Evolutionary conservation across 2,329 filamentous ascomycete genomes (phyloP), one percentile per base, ranked within the genome.

Genomic region (Penicillium sp.): DNA sequence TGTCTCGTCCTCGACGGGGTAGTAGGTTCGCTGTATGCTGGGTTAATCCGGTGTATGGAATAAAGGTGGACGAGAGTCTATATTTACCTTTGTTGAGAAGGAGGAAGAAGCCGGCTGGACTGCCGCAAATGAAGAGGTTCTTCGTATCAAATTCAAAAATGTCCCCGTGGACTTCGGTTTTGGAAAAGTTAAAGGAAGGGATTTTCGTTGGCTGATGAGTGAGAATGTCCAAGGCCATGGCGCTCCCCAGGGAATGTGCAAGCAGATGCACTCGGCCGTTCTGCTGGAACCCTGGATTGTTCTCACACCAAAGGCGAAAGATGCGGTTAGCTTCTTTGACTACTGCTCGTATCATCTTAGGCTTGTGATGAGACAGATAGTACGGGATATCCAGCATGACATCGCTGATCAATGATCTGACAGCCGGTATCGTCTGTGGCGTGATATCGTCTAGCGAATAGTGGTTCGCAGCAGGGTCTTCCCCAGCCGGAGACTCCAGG

Each of bases 341-440:
- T 41, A 96, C 83, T 1, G 93, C 90, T 38, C 84, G 79, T 44
- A 95, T 86, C 90, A 98, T 97, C 68, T 89, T 95, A 4, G 84
- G 81, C 62, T 97, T 95, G 70, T 97, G 91, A 51, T 94, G 87
- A 0, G 91, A 97, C 71, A 98, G 84, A 71, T 97, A 98, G 65
- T 95, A 97, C 0, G 93, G 93, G 43, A 98, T 91, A 65, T 98
- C 93, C 43, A 97, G 84, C 88, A 98, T 96, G 59, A 98, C 88
- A 66, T 98, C 93, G 37, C 87, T 94, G 53, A 98, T 94, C 64
- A 98, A 82, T 62, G 86, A 88, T 40, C 93, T 84, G n/a, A 98
- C 85, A 1, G 88, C 89, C 0, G 91, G 90, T 28, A 98, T 87
- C 0, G 88, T 93, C 37, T 84, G 80, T 1, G 89, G 90, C 5